phyloP scores from a whole-genome alignment of 1,139 yeast genomes.

The Diutina siamensis region DNA sequence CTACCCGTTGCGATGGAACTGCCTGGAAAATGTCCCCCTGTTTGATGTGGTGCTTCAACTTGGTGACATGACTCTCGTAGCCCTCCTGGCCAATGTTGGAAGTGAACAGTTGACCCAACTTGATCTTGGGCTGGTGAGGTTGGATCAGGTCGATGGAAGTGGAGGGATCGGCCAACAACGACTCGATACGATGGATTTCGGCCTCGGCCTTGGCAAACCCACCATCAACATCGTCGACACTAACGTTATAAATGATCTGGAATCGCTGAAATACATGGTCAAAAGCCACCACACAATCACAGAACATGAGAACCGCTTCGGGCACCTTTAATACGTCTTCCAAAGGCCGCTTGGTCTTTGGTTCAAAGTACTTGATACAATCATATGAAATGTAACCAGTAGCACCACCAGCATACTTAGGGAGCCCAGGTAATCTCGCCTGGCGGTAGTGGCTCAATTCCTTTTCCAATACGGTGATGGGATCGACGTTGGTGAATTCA shows the following conservation, averaged over 20 bases:
- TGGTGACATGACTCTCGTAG: constrained; percentile 69
- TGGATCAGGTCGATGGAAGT: constrained; percentile 18
- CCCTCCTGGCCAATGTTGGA: constrained; percentile 93
- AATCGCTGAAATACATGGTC: constrained; percentile 91
- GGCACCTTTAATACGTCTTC: constrained; percentile 77
- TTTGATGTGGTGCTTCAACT: constrained; percentile 67
- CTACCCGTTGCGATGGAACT: constrained; percentile 93
- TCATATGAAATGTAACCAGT: constrained; percentile 92
- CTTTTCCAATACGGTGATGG: constrained; percentile 58
- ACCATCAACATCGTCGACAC: constrained; percentile 28
- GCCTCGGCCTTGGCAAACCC: constrained; percentile 43
- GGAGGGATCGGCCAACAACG: constrained; percentile 31
- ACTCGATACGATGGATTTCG: constrained; percentile 48
- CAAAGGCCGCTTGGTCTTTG: constrained; percentile 64
- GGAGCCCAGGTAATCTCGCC: constrained; percentile 71
- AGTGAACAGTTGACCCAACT: constrained; percentile 50
- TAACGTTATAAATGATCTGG: constrained; percentile 76
- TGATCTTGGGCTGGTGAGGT: constrained; percentile 61
- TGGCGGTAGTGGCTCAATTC: constrained; percentile 58
- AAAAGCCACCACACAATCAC: constrained; percentile 80
- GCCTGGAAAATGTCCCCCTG: constrained; percentile 95
- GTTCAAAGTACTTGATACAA: constrained; percentile 93
- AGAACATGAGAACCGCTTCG: constrained; percentile 84
- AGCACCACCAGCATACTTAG: constrained; percentile 89
- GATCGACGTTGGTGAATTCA: constrained; percentile 47